Evolutionary conservation across 495 filamentous ascomycete genomes (phyloP), one percentile per base, ranked within the genome.

Genomic region (Podospora appendiculata): DNA sequence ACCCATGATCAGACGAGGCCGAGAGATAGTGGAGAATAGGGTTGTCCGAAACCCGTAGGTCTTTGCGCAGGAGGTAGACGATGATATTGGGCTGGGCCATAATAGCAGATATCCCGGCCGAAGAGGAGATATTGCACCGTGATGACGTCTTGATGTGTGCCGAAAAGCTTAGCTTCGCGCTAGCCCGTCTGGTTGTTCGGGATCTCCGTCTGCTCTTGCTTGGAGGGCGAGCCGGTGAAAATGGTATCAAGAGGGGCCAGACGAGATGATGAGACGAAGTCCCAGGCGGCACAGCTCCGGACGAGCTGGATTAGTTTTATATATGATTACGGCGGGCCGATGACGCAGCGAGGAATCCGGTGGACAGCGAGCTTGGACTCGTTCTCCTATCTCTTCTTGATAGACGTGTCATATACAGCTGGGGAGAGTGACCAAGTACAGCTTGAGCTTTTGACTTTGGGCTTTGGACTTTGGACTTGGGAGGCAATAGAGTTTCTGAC

Each of bases 21-120:
- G 68, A 63, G 32, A 86, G 62, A 32, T 77, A 70, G 60, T 81
- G 65, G 12, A 88, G 70, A 11, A 88, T 70, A 2, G 85, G 83
- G 56, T 87, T 88, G 62, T 89, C 86, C 36, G 75, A 68, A 47
- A 84, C 64, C 34, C 86, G 83, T 8, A 90, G 70, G 62, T 89
- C 86, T 45, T 81, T 74, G 18, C 84, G 77, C 33, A 88, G 56
- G 32, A 88, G 58, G 50, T 85, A 84, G 49, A 90, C 68, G 44
- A 87, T 68, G 18, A 81, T 50, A 14, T 71, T 74, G 32, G 48
- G 35, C n/a, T 50, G n/a, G 17, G 51, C 47, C 71, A 73, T 73
- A 25, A 5, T 25, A 25, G 25, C 25, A 25, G 25, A 5, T 25
- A 25, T 5, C 25, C 25, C 25, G 25, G 25, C 25, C 25, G 5